Evolutionary conservation across 2,329 filamentous ascomycete species (phyloP).

Genomic region (Aureobasidium zeae): DNA sequence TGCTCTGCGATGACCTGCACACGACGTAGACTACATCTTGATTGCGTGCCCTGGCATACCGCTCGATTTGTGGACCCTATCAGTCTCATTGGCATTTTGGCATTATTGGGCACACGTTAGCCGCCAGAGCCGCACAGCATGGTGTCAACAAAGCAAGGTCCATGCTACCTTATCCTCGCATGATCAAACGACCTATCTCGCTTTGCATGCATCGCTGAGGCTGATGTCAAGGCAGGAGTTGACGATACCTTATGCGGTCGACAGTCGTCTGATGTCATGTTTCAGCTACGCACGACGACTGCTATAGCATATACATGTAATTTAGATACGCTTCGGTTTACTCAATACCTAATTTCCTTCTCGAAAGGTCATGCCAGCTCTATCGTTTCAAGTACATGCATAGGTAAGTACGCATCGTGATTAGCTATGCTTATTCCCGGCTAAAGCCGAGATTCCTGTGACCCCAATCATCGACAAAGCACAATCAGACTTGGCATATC

Average conservation of each 20-base stretch:
- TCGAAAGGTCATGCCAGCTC: background rate
- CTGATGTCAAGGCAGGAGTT: background rate
- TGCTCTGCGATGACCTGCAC: constrained; percentile 77
- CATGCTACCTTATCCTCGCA: background rate
- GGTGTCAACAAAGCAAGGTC: background rate
- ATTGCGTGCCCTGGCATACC: too few relatives aligned
- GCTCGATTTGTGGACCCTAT: background rate
- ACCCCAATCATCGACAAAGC: constrained; percentile 4
- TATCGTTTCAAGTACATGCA: background rate
- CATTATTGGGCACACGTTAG: background rate
- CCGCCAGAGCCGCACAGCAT: background rate
- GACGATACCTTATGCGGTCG: too few relatives aligned
- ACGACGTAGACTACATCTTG: too few relatives aligned
- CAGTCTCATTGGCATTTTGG: background rate
- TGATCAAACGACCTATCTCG: background rate
- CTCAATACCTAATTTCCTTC: background rate
- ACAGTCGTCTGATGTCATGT: too few relatives aligned
- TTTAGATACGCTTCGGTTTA: too few relatives aligned
- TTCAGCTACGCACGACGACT: too few relatives aligned
- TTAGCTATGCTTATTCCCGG: background rate
- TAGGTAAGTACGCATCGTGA: background rate
- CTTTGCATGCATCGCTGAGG: background rate
- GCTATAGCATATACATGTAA: too few relatives aligned
- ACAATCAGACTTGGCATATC: constrained; percentile 4
- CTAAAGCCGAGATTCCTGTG: constrained; percentile 8